These are phyloP conservation scores for Cercospora sesami DNA, from an alignment of 2,329 filamentous ascomycete species.

Conservation along the genomic window DNA sequence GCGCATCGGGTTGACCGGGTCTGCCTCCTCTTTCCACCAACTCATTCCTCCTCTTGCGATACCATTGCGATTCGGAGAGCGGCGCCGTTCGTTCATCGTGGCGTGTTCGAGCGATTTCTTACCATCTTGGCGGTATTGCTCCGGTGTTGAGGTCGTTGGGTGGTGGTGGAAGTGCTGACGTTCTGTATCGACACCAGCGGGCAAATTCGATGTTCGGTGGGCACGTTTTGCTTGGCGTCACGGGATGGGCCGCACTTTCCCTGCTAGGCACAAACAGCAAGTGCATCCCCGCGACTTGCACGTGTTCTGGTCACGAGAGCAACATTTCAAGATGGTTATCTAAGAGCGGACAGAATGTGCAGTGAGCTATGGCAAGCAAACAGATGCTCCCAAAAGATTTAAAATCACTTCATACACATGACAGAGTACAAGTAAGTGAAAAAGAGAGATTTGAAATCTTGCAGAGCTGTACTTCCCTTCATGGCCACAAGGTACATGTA, in stretches of 20 bases:
- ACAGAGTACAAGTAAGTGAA: not conserved
- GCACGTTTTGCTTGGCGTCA: not conserved
- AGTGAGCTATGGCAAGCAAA: too few species aligned
- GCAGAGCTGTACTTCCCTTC: not conserved
- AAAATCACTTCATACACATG: not conserved
- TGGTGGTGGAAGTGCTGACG: constrained; percentile 9
- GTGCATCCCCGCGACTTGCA: not conserved
- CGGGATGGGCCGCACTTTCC: not conserved
- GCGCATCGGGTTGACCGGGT: not conserved
- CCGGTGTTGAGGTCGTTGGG: constrained; percentile 21
- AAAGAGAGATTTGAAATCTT: not conserved
- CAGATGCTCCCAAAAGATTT: too few species aligned
- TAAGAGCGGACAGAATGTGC: too few species aligned
- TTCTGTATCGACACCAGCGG: not conserved
- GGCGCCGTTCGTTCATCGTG: constrained; percentile 12
- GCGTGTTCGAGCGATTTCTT: constrained; percentile 8
- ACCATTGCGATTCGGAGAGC: constrained; percentile 15
- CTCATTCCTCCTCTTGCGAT: constrained; percentile 8
- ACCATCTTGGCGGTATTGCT: constrained; percentile 24
- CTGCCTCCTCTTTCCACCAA: constrained; percentile 9
- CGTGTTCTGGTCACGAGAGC: not conserved
- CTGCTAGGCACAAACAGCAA: not conserved
- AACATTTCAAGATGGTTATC: not conserved
- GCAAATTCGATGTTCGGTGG: constrained; percentile 7
- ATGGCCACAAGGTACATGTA: too few species aligned